Base-by-base conservation (phyloP, 225 moss, liverwort and hornwort species). In the Climacium dendroides region DNA sequence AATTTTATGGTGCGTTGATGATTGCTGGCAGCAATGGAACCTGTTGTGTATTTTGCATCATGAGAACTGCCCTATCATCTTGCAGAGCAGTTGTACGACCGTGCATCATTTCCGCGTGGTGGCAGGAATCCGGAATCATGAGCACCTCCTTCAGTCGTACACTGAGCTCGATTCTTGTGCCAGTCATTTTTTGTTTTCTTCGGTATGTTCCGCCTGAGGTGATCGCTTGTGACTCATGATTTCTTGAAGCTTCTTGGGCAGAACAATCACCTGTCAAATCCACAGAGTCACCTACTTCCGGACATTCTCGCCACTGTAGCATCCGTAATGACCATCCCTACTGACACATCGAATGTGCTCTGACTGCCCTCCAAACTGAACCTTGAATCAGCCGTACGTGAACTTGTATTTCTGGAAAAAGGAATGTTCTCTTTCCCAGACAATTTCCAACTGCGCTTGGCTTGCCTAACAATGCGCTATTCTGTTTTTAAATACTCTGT, bases 111-210 rank as follows among this genome's bases (percentile, higher is more conserved):
- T 61, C 79, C 71, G 70, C 88, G 41, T 71, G 59, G 79, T 61
- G 79, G 71, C 84, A 79, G 88, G 84, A 88, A 84, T 88, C 41
- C 60, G 60, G 50, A 83, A 84, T 88, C 88, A 88, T 88, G 71
- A 88, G 63, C 62, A 73, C 87, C 34, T 23, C 62, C 83, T 48
- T 83, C 84, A 23, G 59, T 78, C 30, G 88, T 88, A 60, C 88
- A 10, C 20, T 10, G 65, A 76, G 47, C 74, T 87, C 59, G 74
- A 74, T 74, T 81, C 81, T 61, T 83, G 69, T 69, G 69, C 88
- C 84, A 41, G 41, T 79, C 70, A 39, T 85, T 43, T 78, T 78
- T 67, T 78, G 5, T 22, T 67, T 78, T 54, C 88, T 67, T 69
- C 77, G 43, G 6, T 50, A 61, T n/a, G 70, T 52, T 88, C 37